Base-by-base conservation (phyloP, 2,329 filamentous ascomycete species). In the Colletotrichum spinosum region DNA sequence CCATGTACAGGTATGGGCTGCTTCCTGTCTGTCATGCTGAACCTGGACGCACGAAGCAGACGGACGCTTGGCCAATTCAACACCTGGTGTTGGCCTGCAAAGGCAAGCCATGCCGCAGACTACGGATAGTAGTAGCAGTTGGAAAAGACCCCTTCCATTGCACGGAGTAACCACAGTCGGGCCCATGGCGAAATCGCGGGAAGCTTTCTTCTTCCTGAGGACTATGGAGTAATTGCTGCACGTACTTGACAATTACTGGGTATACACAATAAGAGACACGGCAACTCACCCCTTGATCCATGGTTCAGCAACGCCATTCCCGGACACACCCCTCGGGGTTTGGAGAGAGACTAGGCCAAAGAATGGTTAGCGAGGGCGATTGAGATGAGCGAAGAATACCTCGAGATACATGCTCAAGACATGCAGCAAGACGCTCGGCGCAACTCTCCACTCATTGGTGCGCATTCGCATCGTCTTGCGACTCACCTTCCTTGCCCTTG, bases 361-460 rank as follows among this genome's bases (percentile, higher is more conserved):
- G 9, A 37, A n/a, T 17, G 15, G 34, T 46, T 61, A 60, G 58
- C 44, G 44, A 51, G 45, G 33, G 38, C 15, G 38, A 10, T 12
- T 9, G 48, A 48, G 12, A 13, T 34, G 25, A 58, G 15, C 25
- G n/a, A 11, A 35, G 17, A 25, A 45, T 66, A 66, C 58, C 35
- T 53, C 15, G 41, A 12, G 39, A 38, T 66, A 66, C 63, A 51
- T 66, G 25, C 25, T 13, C 35, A 49, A 15, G 35, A 37, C 57
- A 62, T 44, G 52, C 61, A 49, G 55, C 53, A 63, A 49, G 12
- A 49, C 12, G 25, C n/a, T 49, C 41, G 57, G 38, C 46, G 46
- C 46, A 63, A 42, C 49, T 59, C 51, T 63, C 63, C 48, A 63
- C 41, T 66, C 41, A 66, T 61, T 66, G 63, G 59, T 57, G 63